These are phyloP conservation scores for Phalaenopsis hybrid DNA, from an alignment of 116 monocot species.

Conservation along the genomic window DNA sequence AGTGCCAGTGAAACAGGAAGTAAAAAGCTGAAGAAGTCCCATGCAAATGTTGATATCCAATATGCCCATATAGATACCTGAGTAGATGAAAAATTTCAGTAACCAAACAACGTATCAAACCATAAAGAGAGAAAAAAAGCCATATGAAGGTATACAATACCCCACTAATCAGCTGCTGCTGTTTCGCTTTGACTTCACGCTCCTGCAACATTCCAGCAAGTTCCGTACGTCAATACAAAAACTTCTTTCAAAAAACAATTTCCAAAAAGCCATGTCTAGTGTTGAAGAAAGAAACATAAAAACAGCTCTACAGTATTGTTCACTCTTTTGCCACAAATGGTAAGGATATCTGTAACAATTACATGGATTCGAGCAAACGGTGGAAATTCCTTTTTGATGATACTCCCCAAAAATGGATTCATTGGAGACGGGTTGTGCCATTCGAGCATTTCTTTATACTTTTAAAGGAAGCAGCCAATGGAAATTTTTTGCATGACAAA, in stretches of 20 bases:
- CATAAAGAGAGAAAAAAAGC: not conserved
- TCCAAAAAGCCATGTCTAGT: not conserved
- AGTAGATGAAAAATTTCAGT: constrained; percentile 4
- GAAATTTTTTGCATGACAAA: not conserved
- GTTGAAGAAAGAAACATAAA: not conserved
- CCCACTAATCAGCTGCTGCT: constrained; percentile 94
- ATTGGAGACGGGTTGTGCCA: not conserved
- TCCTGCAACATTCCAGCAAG: constrained; percentile 39
- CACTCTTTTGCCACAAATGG: not conserved
- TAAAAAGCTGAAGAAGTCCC: constrained; percentile 96
- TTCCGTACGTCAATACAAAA: not conserved
- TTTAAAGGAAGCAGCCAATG: not conserved
- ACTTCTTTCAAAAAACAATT: not conserved
- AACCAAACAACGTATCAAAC: constrained; percentile 2
- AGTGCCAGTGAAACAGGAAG: constrained; percentile 67
- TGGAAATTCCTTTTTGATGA: not conserved
- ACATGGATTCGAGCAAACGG: not conserved
- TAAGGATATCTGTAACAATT: not conserved
- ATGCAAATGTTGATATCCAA: constrained; percentile 79
- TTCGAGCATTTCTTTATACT: too few relatives aligned
- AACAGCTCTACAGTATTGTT: not conserved
- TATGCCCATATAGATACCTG: constrained; percentile 86
- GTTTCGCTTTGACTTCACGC: constrained; percentile 91
- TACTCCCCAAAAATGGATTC: not conserved
- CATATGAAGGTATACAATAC: constrained; percentile 24